phyloP scores from a whole-genome alignment of 352 stramenopile species.

The Pythium sp. region DNA sequence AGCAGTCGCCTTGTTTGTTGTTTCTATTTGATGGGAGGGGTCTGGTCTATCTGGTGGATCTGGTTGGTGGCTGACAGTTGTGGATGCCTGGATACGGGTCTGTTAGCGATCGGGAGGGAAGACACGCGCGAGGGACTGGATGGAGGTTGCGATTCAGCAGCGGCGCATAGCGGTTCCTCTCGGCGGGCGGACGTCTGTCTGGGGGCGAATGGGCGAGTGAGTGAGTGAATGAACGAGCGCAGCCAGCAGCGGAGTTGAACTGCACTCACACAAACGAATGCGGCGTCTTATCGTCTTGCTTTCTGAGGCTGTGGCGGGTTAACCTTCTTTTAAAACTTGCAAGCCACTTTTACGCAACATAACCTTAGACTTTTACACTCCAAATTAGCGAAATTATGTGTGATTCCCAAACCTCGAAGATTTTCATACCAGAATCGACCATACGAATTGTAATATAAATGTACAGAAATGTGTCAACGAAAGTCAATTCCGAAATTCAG shows the following conservation, averaged over 20 bases:
- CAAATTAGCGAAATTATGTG: too few species aligned
- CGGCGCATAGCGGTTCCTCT: constrained; percentile 18
- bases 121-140: constrained; percentile 13
- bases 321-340: too few species aligned
- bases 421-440: too few species aligned
- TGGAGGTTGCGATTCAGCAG: constrained; percentile 23
- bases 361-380: too few species aligned
- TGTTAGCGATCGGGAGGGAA: constrained; percentile 18
- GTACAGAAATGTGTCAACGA: too few species aligned
- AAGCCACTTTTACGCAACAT: too few species aligned
- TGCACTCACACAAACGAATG: not conserved
- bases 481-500: too few species aligned
- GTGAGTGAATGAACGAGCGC: not conserved
- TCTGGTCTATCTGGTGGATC: not conserved
- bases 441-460: too few species aligned
- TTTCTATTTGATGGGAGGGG: not conserved
- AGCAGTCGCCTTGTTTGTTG: not conserved
- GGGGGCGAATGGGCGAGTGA: not conserved
- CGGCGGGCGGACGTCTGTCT: not conserved
- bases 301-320: not conserved
- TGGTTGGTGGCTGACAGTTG: constrained; percentile 2
- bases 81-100: not conserved
- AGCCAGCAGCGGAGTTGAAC: not conserved
- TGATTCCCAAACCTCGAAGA: too few species aligned
- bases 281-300: not conserved